Evolutionary conservation across 257 asterid species (phyloP).

Genomic region (Scutellaria barbata): DNA sequence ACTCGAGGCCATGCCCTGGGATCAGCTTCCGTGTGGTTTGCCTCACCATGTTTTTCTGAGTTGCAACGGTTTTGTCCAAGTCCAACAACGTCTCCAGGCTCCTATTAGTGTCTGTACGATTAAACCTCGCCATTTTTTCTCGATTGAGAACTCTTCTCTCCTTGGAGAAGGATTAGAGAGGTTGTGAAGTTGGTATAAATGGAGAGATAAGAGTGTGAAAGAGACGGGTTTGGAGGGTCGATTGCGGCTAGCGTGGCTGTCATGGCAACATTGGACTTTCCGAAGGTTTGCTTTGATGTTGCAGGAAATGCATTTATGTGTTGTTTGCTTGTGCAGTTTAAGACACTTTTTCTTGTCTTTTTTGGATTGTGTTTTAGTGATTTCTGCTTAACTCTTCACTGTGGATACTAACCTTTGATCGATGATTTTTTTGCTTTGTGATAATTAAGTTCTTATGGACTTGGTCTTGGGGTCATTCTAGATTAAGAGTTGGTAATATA

Average conservation of each 20-base stretch:
- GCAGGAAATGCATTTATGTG: constrained; percentile 38
- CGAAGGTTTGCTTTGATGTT: constrained; percentile 52
- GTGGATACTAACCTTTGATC: background rate
- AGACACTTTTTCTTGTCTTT: constrained; percentile 34
- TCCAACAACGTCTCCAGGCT: constrained; percentile 69
- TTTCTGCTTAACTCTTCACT: constrained; percentile 10
- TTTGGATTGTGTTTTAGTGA: constrained; percentile 27
- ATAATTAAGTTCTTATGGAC: too few species aligned
- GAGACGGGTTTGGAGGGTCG: too few species aligned
- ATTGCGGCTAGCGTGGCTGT: too few species aligned
- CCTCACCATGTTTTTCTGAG: constrained; percentile 38
- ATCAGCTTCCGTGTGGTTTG: constrained; percentile 52
- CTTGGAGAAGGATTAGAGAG: constrained; percentile 20
- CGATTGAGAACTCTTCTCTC: background rate
- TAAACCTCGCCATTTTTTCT: constrained; percentile 45
- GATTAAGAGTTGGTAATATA: too few species aligned
- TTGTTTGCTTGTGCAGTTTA: constrained; percentile 33
- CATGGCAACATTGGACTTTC: constrained; percentile 44
- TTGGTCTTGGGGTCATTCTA: too few species aligned
- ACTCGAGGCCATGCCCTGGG: constrained; percentile 88
- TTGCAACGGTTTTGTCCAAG: constrained; percentile 50
- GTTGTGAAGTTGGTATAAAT: constrained; percentile 36
- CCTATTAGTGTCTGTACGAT: constrained; percentile 41
- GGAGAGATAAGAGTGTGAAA: constrained; percentile 16
- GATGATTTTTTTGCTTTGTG: background rate